Base-by-base conservation (phyloP, 441 rosid species). In the Arabidopsis hybrid region DNA sequence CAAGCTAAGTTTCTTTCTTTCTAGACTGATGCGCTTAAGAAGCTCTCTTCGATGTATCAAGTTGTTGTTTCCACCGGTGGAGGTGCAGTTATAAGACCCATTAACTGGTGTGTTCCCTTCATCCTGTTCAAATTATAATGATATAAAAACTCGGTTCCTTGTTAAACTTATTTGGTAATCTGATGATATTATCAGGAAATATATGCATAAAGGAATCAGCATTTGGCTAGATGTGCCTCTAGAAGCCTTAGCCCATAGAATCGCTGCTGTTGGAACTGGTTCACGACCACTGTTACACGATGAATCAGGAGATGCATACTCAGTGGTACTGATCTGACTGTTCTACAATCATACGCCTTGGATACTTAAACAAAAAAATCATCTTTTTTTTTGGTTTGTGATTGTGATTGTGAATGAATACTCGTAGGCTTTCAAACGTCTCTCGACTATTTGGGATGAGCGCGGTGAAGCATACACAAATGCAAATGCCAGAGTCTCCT, bases 11-110 rank as follows among this genome's bases (percentile, higher is more conserved):
- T 60, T 36, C 14, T 32, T 34, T 70, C 67, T 59, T 76, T 78
- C 31, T 78, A 94, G 99, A 88, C 97, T 16, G 92, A 92, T 77
- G 84, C 66, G 39, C 62, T 94, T 73, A 78, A 60, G 78, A 71
- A 80, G 39, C 81, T 90, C 56, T 89, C 97, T 40, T 39, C 79
- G 60, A 81, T 71, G 85, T 84, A 76, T 63, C 49, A 49, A 57
- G 80, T 84, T 67, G 97, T 95, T 79, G 96, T 95, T 62, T 95
- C 99, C 53, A 94, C 99, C 0, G 97, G 99, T 6, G 99, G 97
- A 67, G 99, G 99, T 74, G 99, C 87, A 36, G 97, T 95, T 21
- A 68, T 82, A 8, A 74, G 76, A 64, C 94, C 92, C 26, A 70
- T 85, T 77, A 92, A 92, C 73, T 92, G 97, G 97, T 95, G 66